phyloP scores from a whole-genome alignment of 2,329 filamentous ascomycete genomes.

The Monosporascus sp. region DNA sequence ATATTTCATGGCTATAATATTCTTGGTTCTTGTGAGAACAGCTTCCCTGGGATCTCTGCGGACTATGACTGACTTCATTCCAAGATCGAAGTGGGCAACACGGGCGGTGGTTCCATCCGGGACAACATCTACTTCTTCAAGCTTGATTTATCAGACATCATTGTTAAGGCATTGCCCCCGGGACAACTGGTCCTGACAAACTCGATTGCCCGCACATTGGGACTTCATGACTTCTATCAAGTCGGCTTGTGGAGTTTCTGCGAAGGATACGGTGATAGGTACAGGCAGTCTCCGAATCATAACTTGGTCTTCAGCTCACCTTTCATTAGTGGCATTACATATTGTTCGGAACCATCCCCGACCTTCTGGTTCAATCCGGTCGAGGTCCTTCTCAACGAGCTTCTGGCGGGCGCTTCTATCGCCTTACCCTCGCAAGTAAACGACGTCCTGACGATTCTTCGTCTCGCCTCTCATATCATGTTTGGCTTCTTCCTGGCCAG shows the following conservation, averaged over 20 bases:
- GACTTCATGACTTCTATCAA: slow-evolving; percentile 90
- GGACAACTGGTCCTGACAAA: slow-evolving; percentile 68
- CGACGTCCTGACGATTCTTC: slow-evolving; percentile 68
- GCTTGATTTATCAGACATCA: slow-evolving; percentile 76
- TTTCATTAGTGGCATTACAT: slow-evolving; percentile 58
- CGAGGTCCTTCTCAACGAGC: slow-evolving; percentile 70
- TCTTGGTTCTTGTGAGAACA: slow-evolving; percentile 64
- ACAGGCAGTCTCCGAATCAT: slow-evolving; percentile 16
- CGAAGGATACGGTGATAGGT: slow-evolving; percentile 70
- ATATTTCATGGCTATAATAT: slow-evolving; percentile 70
- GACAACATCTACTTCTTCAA: slow-evolving; percentile 77
- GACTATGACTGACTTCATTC: not conserved
- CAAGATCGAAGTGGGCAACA: slow-evolving; percentile 67
- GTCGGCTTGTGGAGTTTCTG: slow-evolving; percentile 91
- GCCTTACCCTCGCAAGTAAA: slow-evolving; percentile 70
- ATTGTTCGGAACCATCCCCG: slow-evolving; percentile 63
- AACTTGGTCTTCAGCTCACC: slow-evolving; percentile 39
- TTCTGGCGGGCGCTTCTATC: slow-evolving; percentile 78
- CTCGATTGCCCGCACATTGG: slow-evolving; percentile 78
- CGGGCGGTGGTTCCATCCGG: slow-evolving; percentile 55
- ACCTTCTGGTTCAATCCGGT: slow-evolving; percentile 93
- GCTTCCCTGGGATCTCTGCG: not conserved
- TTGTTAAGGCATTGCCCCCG: slow-evolving; percentile 61
- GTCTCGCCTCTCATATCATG: slow-evolving; percentile 76
- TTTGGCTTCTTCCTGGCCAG: slow-evolving; percentile 79